Evolutionary conservation across 164 flowering plant genomes (phyloP).

Genomic region (Stephania japonica): DNA sequence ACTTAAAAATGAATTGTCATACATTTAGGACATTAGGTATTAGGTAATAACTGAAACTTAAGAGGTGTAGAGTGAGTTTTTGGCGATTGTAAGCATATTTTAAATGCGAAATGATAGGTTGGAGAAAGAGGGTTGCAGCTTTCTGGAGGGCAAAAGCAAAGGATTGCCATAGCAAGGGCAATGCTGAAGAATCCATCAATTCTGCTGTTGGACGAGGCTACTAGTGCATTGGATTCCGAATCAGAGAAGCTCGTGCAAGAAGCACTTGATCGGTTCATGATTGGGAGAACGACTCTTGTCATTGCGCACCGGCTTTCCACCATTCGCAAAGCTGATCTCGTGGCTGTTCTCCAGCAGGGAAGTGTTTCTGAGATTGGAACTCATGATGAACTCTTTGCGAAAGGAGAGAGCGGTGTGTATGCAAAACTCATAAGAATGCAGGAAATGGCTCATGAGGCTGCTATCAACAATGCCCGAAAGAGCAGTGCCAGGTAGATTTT

Average conservation of each 20-base stretch:
- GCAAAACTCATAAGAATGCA: constrained; percentile 90
- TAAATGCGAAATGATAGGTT: constrained; percentile 43
- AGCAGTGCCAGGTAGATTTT: constrained; percentile 79
- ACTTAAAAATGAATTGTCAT: not conserved
- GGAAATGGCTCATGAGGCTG: constrained; percentile 84
- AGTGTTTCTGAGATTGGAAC: constrained; percentile 79
- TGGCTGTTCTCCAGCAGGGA: constrained; percentile 90
- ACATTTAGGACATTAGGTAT: not conserved
- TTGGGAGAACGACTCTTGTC: constrained; percentile 94
- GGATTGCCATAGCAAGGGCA: constrained; percentile 95
- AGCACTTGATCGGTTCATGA: constrained; percentile 94
- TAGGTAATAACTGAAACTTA: not conserved
- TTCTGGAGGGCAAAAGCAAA: constrained; percentile 97
- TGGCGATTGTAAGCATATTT: not conserved
- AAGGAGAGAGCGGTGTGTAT: constrained; percentile 76
- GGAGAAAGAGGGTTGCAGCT: constrained; percentile 97
- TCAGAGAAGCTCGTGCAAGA: constrained; percentile 98
- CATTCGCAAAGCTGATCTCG: constrained; percentile 88
- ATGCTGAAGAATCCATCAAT: constrained; percentile 98
- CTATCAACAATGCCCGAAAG: constrained; percentile 77
- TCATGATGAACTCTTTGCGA: constrained; percentile 83
- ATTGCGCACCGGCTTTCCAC: constrained; percentile 98
- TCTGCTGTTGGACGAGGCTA: constrained; percentile 92
- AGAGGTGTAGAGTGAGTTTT: not conserved
- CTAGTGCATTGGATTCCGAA: constrained; percentile 94